phyloP scores from a whole-genome alignment of 139 green algal species.

The Coccomyxa sp. region DNA sequence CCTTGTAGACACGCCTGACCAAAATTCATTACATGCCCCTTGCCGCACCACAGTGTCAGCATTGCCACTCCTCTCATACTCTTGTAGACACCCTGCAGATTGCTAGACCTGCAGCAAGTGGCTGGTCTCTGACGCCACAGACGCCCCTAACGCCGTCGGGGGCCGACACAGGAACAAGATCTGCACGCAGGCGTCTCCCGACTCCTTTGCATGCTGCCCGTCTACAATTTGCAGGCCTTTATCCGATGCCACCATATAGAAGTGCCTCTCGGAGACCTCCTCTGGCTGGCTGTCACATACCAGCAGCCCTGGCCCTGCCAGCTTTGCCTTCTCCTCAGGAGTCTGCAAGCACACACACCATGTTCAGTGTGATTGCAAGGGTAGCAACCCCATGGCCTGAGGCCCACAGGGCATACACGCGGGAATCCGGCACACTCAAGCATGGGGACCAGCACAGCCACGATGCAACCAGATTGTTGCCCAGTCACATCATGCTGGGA shows the following conservation, averaged over 20 bases:
- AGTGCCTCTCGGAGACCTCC: constrained; percentile 10
- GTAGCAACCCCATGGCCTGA: neutral
- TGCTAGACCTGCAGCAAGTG: neutral
- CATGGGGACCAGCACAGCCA: neutral
- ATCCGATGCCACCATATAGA: constrained; percentile 34
- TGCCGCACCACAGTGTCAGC: too few relatives aligned
- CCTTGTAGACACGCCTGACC: too few relatives aligned
- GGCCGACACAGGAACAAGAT: constrained; percentile 65
- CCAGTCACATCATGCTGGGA: neutral
- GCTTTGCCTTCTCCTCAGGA: constrained; percentile 46
- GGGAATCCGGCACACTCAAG: neutral
- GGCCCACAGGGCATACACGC: neutral
- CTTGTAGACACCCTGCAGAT: too few relatives aligned
- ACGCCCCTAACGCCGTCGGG: constrained; percentile 6
- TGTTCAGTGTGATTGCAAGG: neutral
- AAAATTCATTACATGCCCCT: too few relatives aligned
- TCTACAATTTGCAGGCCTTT: constrained; percentile 29
- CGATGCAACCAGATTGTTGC: neutral
- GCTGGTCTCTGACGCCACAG: neutral
- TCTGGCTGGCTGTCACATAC: constrained; percentile 38
- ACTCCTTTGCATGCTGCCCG: constrained; percentile 11
- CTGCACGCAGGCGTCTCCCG: constrained; percentile 14
- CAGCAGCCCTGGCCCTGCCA: constrained; percentile 61
- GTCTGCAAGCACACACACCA: constrained; percentile 25
- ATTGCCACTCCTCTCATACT: too few relatives aligned